Evolutionary conservation across 805 yeast genomes (phyloP).

Genomic region (Lachancea nothofagi): DNA sequence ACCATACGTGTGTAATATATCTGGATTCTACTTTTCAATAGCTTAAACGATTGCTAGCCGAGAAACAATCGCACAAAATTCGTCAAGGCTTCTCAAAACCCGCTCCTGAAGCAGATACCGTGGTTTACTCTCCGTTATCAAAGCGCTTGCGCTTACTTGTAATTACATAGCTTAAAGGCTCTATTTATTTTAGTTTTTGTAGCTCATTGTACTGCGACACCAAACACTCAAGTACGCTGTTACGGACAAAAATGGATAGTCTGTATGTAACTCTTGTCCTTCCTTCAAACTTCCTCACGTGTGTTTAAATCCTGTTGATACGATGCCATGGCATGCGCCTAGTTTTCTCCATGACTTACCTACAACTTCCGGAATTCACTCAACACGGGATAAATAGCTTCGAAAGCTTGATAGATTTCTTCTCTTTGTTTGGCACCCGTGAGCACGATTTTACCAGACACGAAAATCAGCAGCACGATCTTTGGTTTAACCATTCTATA

Average conservation of each 20-base stretch:
- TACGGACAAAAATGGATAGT: too few species aligned
- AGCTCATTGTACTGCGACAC: too few species aligned
- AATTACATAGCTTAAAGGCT: slow-evolving; percentile 1
- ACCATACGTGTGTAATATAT: too few species aligned
- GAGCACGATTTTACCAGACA: slow-evolving; percentile 92
- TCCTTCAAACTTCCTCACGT: too few species aligned
- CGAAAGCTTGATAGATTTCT: slow-evolving; percentile 96
- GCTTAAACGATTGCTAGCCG: too few species aligned
- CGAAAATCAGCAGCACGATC: slow-evolving; percentile 91
- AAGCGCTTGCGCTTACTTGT: slow-evolving; percentile 4
- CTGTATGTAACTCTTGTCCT: too few species aligned
- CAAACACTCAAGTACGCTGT: too few species aligned
- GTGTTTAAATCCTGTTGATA: too few species aligned
- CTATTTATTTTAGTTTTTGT: not conserved
- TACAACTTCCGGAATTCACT: slow-evolving; percentile 87
- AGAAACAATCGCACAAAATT: too few species aligned
- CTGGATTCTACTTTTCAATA: too few species aligned
- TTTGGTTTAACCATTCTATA: slow-evolving; percentile 99
- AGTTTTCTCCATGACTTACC: not conserved
- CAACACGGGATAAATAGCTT: slow-evolving; percentile 95
- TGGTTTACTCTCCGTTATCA: not conserved
- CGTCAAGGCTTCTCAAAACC: not conserved
- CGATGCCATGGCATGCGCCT: too few species aligned
- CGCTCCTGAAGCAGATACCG: too few species aligned
- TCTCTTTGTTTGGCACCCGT: slow-evolving; percentile 99